phyloP scores from a whole-genome alignment of 2,329 filamentous ascomycete species.

The Colletotrichum caudatum region DNA sequence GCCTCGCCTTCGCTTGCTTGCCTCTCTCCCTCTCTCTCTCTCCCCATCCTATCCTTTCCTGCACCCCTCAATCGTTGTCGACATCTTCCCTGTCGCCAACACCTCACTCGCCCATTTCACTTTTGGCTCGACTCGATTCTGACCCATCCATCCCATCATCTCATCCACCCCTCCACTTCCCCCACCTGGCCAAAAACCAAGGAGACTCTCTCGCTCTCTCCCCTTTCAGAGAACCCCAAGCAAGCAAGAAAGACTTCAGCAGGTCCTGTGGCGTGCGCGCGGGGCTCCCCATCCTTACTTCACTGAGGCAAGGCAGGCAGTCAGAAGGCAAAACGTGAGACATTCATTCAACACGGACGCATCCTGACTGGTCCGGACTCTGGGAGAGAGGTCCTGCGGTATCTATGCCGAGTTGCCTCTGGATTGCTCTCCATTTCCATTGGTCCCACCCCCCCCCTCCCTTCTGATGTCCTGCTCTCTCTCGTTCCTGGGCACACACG shows the following conservation, averaged over 20 bases:
- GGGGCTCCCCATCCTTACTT: conserved; percentile 38
- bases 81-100: conserved; percentile 40
- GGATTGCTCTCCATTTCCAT: conserved; percentile 2
- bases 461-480: conserved; percentile 24
- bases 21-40: neutral
- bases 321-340: conserved; percentile 40
- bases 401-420: conserved; percentile 28
- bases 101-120: conserved; percentile 27
- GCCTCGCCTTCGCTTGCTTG: conserved; percentile 22
- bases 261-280: conserved; percentile 28
- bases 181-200: conserved; percentile 10
- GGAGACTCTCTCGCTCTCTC: conserved; percentile 6
- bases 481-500: conserved; percentile 6
- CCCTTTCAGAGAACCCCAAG: neutral
- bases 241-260: conserved; percentile 7
- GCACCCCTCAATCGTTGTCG: conserved; percentile 29
- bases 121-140: conserved; percentile 10
- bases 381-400: conserved; percentile 12
- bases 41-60: neutral
- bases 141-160: conserved; percentile 18
- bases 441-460: conserved; percentile 10
- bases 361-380: conserved; percentile 38
- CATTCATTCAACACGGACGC: conserved; percentile 39
- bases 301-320: conserved; percentile 16
- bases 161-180: neutral